Evolutionary conservation across 1,284 basidiomycete genomes (phyloP), one percentile per base, ranked within the genome.

Genomic region (Mycena sp.): DNA sequence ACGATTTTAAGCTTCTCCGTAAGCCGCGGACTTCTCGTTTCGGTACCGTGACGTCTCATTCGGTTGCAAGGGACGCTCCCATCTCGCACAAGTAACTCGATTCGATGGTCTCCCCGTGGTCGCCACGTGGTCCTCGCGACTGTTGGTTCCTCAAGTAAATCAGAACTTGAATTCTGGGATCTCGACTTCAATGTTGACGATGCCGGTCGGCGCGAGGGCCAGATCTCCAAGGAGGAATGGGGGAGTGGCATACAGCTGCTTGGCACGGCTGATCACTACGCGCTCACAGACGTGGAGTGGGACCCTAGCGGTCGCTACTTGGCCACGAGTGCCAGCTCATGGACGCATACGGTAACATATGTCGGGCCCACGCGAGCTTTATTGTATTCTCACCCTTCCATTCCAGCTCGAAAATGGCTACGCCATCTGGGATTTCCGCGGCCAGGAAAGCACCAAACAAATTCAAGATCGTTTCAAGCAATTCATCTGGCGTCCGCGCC

Each of bases 151-250:
- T 91, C 93, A 23, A 90, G 89, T 72, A 99, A 99, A 83, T 99
- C 94, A 32, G 98, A 99, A 78, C 86, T 99, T 40, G 97, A 99
- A 77, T 99, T 99, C 83, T 99, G 95, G 95, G 98, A 99, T 78
- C 87, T 99, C 54, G 98, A 99, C 81, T 98, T 97, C 77, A 90
- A 85, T 69, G 84, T 80, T 26, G 93, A 94, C 68, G 94, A 95
- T 71, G 73, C 76, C 57, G 82, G 78, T 48, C 86, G 86, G 51
- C 85, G 90, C 71, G 87, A 88, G 64, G 84, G 85, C 25, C 83
- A 87, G 70, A 73, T 79, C 64, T 78, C 84, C 62, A 87, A 89
- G 69, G 82, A 87, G 50, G 93, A 96, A 55, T 95, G 93, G 87
- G 95, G 94, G 46, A 87, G 87, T 57, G 90, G 91, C 52, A 95